Percentiles rank a stretch among this genome's conserved stretches.
Evolutionary conservation across 495 filamentous ascomycete species (phyloP).

Genomic region (Hypoxylon intermedium): DNA sequence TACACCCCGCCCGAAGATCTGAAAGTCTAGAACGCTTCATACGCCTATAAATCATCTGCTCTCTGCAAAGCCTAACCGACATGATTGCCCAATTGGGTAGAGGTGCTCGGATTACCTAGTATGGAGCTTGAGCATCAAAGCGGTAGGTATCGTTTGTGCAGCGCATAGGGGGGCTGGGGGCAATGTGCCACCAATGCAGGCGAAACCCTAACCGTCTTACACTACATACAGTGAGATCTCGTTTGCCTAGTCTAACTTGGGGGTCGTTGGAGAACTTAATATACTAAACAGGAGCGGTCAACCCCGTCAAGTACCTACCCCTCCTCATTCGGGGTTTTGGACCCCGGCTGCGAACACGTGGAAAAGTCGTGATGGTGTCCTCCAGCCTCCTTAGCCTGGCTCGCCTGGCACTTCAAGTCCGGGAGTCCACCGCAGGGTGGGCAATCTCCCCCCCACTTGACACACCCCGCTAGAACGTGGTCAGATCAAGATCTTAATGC

Average conservation of each 20-base stretch:
- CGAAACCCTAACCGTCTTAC: constrained; percentile 6
- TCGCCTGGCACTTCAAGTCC: constrained; percentile 10
- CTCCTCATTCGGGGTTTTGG: constrained; percentile 16
- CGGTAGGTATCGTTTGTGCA: no score
- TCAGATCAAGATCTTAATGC: no score
- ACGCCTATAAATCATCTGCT: not conserved
- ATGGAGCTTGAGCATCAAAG: no score
- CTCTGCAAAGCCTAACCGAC: no score
- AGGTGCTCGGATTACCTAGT: not conserved
- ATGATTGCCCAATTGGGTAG: no score
- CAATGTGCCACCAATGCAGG: constrained; percentile 12
- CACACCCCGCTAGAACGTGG: constrained; percentile 11
- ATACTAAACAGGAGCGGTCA: constrained; percentile 19
- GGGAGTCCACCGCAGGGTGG: not conserved
- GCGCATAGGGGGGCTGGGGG: no score
- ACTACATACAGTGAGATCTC: constrained; percentile 1
- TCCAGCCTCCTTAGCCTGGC: not conserved
- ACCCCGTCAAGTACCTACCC: not conserved
- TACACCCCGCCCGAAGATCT: constrained; percentile 15
- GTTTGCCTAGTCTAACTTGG: no score
- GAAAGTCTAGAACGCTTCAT: not conserved
- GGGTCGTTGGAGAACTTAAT: no score
- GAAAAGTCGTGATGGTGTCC: constrained; percentile 25
- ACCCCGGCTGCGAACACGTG: constrained; percentile 32
- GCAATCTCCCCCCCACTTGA: constrained; percentile 16